Base-by-base conservation (phyloP, 495 filamentous ascomycete genomes). In the Daldinia childiae region DNA sequence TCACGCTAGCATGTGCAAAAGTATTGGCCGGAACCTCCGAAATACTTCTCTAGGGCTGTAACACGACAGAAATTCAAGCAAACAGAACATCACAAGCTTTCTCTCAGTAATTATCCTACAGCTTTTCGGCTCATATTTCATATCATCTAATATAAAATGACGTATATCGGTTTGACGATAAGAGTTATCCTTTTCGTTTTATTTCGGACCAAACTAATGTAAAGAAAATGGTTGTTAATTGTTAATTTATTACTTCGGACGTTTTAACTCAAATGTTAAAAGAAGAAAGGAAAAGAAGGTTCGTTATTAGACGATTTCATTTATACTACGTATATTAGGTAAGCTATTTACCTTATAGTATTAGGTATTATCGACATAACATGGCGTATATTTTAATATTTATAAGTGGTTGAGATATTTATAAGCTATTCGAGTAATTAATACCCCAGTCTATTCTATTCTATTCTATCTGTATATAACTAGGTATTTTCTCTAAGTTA, bases 21-120 rank as follows among this genome's bases (percentile, higher is more conserved):
- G 63, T 12, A 70, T 70, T 70, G 57, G 68, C 15, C 61, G 26
- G 19, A 52, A 60, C 27, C 50, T 14, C 50, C 50, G 50, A 54
- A 52, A 29, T 29, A 15, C 5, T 27, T 54, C 12, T 30, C 32
- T 41, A 58, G 19, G 12, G 57, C 27, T 34, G 62, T 52, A 50
- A 26, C 39, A 38, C 26, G 6, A 26, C 57, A 60, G 55, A 17
- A 58, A 24, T 39, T 39, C 19, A 24, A 41, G 55, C 55, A 41
- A 58, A 24, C 34, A 58, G 19, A 19, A 48, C 19, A 48, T 24
- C 43, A 48, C 9, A 48, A 48, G 43, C 43, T 48, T 48, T 19
- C 43, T 48, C 19, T 48, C 8, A 48, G 43, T 21, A 24, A 21
- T 48, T 48, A 48, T 19, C 0, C 19, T 45, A 45, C 17, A n/a